phyloP scores from a whole-genome alignment of 441 rosid species.

The Omphalea diandra region DNA sequence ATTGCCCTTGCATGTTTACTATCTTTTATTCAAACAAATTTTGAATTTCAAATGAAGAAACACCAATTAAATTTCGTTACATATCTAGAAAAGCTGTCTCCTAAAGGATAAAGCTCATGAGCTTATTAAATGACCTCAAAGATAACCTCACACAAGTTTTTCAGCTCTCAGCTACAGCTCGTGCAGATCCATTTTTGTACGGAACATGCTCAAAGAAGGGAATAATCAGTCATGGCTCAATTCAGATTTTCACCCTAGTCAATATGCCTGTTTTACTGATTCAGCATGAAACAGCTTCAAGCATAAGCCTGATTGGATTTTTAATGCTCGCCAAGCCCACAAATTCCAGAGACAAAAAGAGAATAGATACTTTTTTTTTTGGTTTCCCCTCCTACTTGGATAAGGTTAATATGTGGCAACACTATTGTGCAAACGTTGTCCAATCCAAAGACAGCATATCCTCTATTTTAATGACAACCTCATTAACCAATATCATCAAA shows the following conservation, averaged over 20 bases:
- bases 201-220: neutral
- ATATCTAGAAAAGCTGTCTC: neutral
- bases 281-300: neutral
- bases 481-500: neutral
- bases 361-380: neutral
- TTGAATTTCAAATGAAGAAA: neutral
- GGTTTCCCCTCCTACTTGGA: neutral
- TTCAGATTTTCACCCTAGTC: neutral
- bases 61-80: neutral
- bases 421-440: neutral
- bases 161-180: slow-evolving; percentile 1
- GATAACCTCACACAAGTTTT: neutral
- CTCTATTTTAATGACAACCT: neutral
- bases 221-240: neutral
- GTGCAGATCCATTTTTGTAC: too few species aligned
- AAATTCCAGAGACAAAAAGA: neutral
- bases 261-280: neutral
- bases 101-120: neutral
- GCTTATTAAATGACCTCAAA: neutral
- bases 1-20: neutral
- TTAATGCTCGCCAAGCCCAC: neutral
- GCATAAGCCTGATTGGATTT: neutral
- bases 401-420: neutral
- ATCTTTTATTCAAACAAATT: neutral
- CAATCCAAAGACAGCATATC: neutral